phyloP scores from a whole-genome alignment of 2,329 filamentous ascomycete genomes.

The Penicillium hordei region DNA sequence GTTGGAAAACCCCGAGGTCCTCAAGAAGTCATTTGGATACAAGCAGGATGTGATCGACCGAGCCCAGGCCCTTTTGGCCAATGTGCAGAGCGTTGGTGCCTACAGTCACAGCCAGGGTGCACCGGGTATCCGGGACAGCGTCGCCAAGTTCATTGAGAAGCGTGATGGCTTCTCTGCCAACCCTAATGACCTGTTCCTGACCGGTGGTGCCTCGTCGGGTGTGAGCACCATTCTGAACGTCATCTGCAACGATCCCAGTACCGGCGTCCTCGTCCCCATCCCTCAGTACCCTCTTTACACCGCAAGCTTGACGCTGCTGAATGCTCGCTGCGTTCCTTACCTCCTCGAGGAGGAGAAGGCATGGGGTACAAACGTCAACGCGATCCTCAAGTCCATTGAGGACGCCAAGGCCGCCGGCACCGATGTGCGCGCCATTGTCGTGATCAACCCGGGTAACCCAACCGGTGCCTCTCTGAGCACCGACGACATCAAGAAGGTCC shows the following conservation, averaged over 20 bases:
- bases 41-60: slow-evolving; percentile 84
- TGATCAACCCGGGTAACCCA: slow-evolving; percentile 98
- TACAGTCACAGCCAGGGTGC: slow-evolving; percentile 94
- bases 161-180: slow-evolving; percentile 87
- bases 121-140: slow-evolving; percentile 79
- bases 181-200: slow-evolving; percentile 81
- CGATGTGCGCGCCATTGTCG: slow-evolving; percentile 87
- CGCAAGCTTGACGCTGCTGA: slow-evolving; percentile 79
- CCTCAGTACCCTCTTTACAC: slow-evolving; percentile 98
- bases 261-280: slow-evolving; percentile 88
- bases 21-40: slow-evolving; percentile 76
- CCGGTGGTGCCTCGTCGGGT: slow-evolving; percentile 85
- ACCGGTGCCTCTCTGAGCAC: slow-evolving; percentile 83
- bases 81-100: slow-evolving; percentile 87
- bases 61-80: slow-evolving; percentile 74
- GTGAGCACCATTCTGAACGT: slow-evolving; percentile 91
- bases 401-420: slow-evolving; percentile 74
- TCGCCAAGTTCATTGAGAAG: slow-evolving; percentile 89
- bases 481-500: slow-evolving; percentile 77
- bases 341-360: slow-evolving; percentile 80
- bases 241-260: slow-evolving; percentile 74
- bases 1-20: slow-evolving; percentile 77
- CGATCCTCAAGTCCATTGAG: slow-evolving; percentile 70
- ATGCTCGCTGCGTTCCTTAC: slow-evolving; percentile 88
- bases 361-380: slow-evolving; percentile 85